A percentile compares a stretch with the other conserved stretches of the same genome.
Evolutionary conservation across 2,329 filamentous ascomycete genomes (phyloP).

Genomic region (Trichoderma sp.): DNA sequence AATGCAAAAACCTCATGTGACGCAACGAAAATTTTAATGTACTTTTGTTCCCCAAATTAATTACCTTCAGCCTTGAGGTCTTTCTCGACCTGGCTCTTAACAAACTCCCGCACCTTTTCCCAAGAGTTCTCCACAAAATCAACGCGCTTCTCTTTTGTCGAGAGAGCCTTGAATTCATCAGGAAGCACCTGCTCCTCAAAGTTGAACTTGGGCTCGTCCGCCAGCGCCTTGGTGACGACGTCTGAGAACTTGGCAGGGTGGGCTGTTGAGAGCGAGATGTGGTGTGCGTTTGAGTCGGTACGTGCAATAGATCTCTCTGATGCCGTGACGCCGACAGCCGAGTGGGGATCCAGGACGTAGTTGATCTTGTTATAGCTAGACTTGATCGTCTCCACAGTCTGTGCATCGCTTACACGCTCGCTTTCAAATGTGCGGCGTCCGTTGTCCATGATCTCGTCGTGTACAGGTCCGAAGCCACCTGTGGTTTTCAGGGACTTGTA

Average conservation of each 20-base stretch:
- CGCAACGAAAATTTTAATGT: slow-evolving; percentile 3
- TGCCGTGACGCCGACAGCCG: slow-evolving; percentile 83
- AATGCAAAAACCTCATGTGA: not conserved
- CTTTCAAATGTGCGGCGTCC: slow-evolving; percentile 80
- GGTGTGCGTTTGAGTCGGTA: slow-evolving; percentile 55
- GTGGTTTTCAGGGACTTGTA: slow-evolving; percentile 76
- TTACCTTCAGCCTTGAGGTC: slow-evolving; percentile 22
- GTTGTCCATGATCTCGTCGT: slow-evolving; percentile 69
- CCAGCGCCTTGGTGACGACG: slow-evolving; percentile 80
- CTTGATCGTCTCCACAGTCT: slow-evolving; percentile 70
- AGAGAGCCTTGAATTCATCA: slow-evolving; percentile 77
- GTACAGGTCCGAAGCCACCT: slow-evolving; percentile 80
- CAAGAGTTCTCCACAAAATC: slow-evolving; percentile 71
- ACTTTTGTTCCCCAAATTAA: not conserved
- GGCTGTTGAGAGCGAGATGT: slow-evolving; percentile 88
- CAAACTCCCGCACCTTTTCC: slow-evolving; percentile 74
- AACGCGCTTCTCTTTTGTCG: slow-evolving; percentile 75
- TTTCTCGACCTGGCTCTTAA: slow-evolving; percentile 69
- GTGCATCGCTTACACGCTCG: slow-evolving; percentile 68
- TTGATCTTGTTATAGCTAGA: slow-evolving; percentile 60
- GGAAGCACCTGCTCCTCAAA: slow-evolving; percentile 76
- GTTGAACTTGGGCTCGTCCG: slow-evolving; percentile 69
- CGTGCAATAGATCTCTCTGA: slow-evolving; percentile 69
- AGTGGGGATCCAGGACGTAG: slow-evolving; percentile 92
- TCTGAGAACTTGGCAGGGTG: slow-evolving; percentile 94